Evolutionary conservation across 2,329 filamentous ascomycete genomes (phyloP), one percentile per base, ranked within the genome.

Genomic region (Cladosporium sp.): DNA sequence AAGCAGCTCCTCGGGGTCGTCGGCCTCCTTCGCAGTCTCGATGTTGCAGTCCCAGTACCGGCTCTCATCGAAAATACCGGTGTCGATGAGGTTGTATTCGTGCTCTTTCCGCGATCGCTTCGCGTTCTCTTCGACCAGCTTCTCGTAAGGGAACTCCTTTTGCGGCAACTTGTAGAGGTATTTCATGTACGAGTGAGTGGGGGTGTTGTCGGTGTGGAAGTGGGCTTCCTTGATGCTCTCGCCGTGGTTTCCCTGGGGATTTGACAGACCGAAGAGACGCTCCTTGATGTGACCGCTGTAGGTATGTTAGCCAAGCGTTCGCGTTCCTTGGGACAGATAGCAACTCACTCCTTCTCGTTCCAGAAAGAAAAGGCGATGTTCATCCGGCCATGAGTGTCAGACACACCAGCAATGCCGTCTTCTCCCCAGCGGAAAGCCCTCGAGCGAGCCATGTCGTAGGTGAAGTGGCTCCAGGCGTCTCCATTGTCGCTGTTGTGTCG

Each of bases 161-260:
- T 97, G 92, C 0, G 93, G 93, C 64, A 96, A 95, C 72, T 97
- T 97, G 81, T 97, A 97, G 61, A 97, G 84, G 66, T 85, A 95
- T 71, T 97, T 97, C 92, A 97, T 97, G 76, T 97, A 97, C 28
- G 92, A 95, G 72, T 96, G 91, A 52, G 82, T 82, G 54, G 92
- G 92, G 28, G 89, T 95, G 69, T 97, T 97, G 72, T 97, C 92
- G 54, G 96, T 74, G 70, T 97, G 92, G 66, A 96, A 97, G 72
- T 97, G 90, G 52, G 87, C 89, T 74, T 97, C 92, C 72, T 96
- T 97, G 76, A 97, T 80, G 68, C 89, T 95, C 74, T 97, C 93
- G 59, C 93, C 93, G 74, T 97, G 93, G 66, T 96, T 96, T 60
- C 92, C 92, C 72, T 97, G 89, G 2, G 92, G 91, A 68, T 97